Evolutionary conservation across 2,329 filamentous ascomycete genomes (phyloP).

Genomic region (Ascochyta clinopodiicola): DNA sequence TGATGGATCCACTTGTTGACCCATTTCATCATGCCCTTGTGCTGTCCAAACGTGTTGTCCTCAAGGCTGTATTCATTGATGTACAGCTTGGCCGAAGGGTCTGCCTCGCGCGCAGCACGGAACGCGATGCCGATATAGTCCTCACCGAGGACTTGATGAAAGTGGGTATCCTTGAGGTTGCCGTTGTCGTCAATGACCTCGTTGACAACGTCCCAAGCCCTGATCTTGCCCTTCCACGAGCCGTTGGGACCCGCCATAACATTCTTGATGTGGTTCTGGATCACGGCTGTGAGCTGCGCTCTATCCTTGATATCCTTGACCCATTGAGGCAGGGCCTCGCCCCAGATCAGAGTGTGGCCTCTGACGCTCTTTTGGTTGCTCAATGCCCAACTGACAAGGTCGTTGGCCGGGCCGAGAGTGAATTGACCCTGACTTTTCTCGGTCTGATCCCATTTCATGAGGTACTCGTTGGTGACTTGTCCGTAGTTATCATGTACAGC

Average conservation of each 20-base stretch:
- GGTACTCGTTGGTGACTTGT: conserved; percentile 71
- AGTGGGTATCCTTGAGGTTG: conserved; percentile 65
- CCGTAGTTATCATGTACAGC: conserved; percentile 70
- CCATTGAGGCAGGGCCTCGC: conserved; percentile 59
- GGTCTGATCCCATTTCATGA: conserved; percentile 71
- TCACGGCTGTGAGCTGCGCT: conserved; percentile 60
- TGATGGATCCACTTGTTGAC: too few relatives aligned
- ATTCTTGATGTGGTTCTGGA: conserved; percentile 63
- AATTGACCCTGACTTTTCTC: conserved; percentile 52
- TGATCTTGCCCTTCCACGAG: conserved; percentile 69
- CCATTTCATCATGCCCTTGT: too few relatives aligned
- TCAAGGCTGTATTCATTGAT: too few relatives aligned
- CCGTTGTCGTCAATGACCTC: conserved; percentile 68
- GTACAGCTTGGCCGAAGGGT: too few relatives aligned
- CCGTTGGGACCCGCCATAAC: conserved; percentile 58
- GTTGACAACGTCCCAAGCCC: conserved; percentile 69
- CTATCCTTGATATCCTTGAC: conserved; percentile 64
- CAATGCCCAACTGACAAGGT: conserved; percentile 62
- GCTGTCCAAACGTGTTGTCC: too few relatives aligned
- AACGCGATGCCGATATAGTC: conserved; percentile 75
- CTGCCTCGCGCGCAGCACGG: conserved; percentile 70
- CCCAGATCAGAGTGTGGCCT: conserved; percentile 72
- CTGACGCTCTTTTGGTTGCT: conserved; percentile 66
- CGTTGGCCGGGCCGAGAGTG: conserved; percentile 63
- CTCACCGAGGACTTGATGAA: conserved; percentile 72